Conservation (phyloP, 495 filamentous ascomycete species). For the Cercophora newfieldiana region DNA sequence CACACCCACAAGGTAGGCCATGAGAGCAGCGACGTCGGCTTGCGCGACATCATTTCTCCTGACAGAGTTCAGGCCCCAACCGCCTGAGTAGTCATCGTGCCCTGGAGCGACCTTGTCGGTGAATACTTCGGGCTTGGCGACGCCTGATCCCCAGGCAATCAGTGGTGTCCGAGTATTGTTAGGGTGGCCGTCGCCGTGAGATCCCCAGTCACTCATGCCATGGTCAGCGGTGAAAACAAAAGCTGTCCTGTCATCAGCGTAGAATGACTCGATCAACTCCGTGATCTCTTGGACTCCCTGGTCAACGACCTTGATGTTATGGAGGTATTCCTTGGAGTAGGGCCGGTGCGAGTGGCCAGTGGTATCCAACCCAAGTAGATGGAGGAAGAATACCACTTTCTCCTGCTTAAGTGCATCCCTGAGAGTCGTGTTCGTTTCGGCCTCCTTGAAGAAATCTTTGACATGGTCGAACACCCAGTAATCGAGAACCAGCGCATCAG, state of each 20-base stretch:
- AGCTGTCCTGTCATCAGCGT: conserved; percentile 86
- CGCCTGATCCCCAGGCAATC: conserved; percentile 91
- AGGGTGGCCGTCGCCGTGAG: conserved; percentile 95
- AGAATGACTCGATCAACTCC: conserved; percentile 83
- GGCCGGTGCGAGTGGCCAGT: conserved; percentile 85
- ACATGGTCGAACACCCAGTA: conserved; percentile 96
- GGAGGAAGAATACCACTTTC: conserved; percentile 93
- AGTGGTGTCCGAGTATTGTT: conserved; percentile 96
- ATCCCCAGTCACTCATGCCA: conserved; percentile 98
- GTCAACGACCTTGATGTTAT: conserved; percentile 95
- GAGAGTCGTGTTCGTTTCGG: conserved; percentile 73
- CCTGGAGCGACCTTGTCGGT: conserved; percentile 60
- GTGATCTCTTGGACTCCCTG: conserved; percentile 80
- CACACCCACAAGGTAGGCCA: conserved; percentile 90
- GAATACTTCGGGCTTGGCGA: conserved; percentile 69
- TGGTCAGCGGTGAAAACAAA: conserved; percentile 98
- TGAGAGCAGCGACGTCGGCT: conserved; percentile 92
- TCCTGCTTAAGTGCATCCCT: conserved; percentile 73
- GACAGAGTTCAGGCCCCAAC: conserved; percentile 82
- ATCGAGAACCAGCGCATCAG: conserved; percentile 78
- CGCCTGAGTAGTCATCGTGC: conserved; percentile 89
- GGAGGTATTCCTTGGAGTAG: conserved; percentile 92
- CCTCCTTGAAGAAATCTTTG: conserved; percentile 79
- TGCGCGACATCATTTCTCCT: conserved; percentile 88
- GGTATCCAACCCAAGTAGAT: conserved; percentile 94